Evolutionary conservation across 2,329 filamentous ascomycete species (phyloP), one percentile per base, ranked within the genome.

Genomic region (Hirsutella minnesotensis): DNA sequence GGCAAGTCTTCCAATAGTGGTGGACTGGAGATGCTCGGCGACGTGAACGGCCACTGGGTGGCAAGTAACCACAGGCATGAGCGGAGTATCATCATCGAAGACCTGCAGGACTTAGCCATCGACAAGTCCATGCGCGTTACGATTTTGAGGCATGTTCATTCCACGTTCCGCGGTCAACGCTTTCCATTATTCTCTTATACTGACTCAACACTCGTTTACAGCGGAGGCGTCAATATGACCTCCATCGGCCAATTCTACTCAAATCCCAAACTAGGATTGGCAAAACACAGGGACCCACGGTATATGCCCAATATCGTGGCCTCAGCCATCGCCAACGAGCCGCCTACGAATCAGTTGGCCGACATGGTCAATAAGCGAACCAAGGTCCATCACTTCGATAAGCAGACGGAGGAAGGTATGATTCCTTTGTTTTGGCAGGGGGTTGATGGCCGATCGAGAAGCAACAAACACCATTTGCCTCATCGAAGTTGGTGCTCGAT

Each of bases 231-330:
- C 18, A 89, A 96, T 61, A 72, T 98, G 21, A 89, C 83, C 12
- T 92, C 88, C 9, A 77, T 95, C 33, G 92, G 92, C 2, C 89
- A 95, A 52, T 96, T 98, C 64, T 95, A 90, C 65, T 92, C 86
- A 9, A 94, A 94, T 57, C 81, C 87, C 13, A 92, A 87, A 60
- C 70, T 90, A 19, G 65, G 66, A 5, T 68, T 95, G 27, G 69
- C 85, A 3, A 96, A 95, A 61, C 86, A 96, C 63, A 81, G 80
- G 51, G 92, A 98, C 59, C 89, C 92, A 56, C 77, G 92, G 47
- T 98, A 98, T 59, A 98, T 98, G 83, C 86, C 88, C 4, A 98
- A 98, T 54, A 67, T 98, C 46, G 80, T 96, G 51, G 94, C 88
- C 1, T 95, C 89, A 0, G 88, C 89, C 12, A 96, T 98, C 57